phyloP scores from a whole-genome alignment of 306 rosid genomes.

The Ziziphus jujuba region DNA sequence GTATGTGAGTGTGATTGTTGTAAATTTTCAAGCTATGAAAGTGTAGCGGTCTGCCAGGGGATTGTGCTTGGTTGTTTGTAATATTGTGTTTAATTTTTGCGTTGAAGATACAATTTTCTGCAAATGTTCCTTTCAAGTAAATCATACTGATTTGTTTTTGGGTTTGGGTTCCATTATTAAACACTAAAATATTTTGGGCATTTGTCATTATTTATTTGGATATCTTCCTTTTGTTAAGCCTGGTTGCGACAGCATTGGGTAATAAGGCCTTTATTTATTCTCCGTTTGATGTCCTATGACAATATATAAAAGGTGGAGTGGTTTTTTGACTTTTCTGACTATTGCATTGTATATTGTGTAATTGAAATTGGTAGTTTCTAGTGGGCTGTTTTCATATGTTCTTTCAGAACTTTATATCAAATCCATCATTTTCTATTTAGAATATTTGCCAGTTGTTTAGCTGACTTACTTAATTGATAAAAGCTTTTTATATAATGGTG shows the following conservation, averaged over 20 bases:
- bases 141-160: background rate
- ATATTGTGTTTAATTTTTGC: background rate
- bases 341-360: background rate
- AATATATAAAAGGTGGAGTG: background rate
- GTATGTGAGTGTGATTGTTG: too few relatives aligned
- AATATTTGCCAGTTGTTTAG: background rate
- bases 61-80: too few relatives aligned
- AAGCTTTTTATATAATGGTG: background rate
- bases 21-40: background rate
- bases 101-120: background rate
- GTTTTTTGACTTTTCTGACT: background rate
- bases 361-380: background rate
- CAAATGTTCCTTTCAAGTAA: background rate
- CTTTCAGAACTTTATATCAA: background rate
- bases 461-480: background rate
- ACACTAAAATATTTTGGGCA: background rate
- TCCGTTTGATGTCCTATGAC: background rate
- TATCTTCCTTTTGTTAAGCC: background rate
- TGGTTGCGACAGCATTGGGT: background rate
- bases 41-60: background rate
- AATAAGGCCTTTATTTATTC: background rate
- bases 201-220: constrained; percentile 5
- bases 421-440: background rate
- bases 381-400: constrained; percentile 5
- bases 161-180: background rate